phyloP scores from a whole-genome alignment of 768 basidiomycete species.

The Boletus vinaceobasis region DNA sequence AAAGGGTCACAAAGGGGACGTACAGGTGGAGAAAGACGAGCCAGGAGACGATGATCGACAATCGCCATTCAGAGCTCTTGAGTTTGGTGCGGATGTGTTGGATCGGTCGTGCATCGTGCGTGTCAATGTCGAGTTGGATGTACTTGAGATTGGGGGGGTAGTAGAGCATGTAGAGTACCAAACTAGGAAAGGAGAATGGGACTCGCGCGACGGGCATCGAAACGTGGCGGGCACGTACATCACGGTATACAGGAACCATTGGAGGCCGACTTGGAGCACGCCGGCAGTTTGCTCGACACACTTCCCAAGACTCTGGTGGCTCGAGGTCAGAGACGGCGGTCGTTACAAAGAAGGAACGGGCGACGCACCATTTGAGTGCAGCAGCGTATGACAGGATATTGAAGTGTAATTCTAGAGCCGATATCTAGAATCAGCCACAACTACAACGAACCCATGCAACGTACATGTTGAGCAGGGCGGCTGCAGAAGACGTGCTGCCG shows the following conservation, averaged over 20 bases:
- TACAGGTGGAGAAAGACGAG: conserved; percentile 72
- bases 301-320: conserved; percentile 53
- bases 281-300: conserved; percentile 83
- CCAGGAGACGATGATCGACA: conserved; percentile 75
- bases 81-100: conserved; percentile 44
- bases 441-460: conserved; percentile 10
- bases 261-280: conserved; percentile 73
- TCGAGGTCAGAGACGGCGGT: background rate
- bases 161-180: conserved; percentile 89
- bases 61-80: conserved; percentile 67
- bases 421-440: background rate
- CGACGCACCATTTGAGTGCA: conserved; percentile 70
- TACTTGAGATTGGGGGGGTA: conserved; percentile 86
- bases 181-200: conserved; percentile 40
- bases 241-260: conserved; percentile 81
- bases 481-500: conserved; percentile 79
- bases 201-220: background rate
- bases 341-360: background rate
- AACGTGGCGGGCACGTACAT: conserved; percentile 54
- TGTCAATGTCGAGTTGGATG: conserved; percentile 40
- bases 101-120: conserved; percentile 40
- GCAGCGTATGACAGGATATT: conserved; percentile 79
- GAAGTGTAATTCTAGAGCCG: conserved; percentile 66
- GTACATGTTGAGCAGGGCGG: conserved; percentile 82
- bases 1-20: conserved; percentile 23